phyloP scores from a whole-genome alignment of 768 basidiomycete genomes.

The Mycena galopus region DNA sequence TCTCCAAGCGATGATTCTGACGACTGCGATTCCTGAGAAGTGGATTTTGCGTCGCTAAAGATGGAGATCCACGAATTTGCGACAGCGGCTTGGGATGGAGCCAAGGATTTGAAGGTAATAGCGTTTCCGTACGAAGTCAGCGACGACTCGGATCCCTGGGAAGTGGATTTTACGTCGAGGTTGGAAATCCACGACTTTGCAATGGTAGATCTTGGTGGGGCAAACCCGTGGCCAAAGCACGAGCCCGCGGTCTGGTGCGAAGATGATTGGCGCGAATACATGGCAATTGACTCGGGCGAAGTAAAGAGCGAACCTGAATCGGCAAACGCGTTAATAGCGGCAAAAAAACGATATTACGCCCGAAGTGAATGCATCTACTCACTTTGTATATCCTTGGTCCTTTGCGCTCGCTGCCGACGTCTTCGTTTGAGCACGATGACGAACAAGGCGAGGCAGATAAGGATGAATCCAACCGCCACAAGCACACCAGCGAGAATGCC shows the following conservation, averaged over 20 bases:
- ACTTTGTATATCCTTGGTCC: slow-evolving; percentile 13
- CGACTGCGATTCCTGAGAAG: too few relatives aligned
- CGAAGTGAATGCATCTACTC: neutral
- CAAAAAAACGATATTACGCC: neutral
- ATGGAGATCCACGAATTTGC: too few relatives aligned
- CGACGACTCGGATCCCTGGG: neutral
- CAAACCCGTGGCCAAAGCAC: neutral
- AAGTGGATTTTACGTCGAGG: neutral
- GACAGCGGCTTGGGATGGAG: too few relatives aligned
- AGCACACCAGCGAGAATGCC: slow-evolving; percentile 45
- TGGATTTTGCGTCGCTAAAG: too few relatives aligned
- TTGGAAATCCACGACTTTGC: slow-evolving; percentile 6
- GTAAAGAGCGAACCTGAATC: slow-evolving; percentile 33
- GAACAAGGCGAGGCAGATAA: slow-evolving; percentile 27
- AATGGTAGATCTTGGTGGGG: neutral
- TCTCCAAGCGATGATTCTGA: too few relatives aligned
- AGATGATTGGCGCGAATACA: slow-evolving; percentile 20
- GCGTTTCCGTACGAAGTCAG: neutral
- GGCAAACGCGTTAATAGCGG: neutral
- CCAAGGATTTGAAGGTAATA: neutral
- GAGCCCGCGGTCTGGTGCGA: neutral
- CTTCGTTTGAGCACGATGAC: slow-evolving; percentile 32
- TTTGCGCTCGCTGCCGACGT: slow-evolving; percentile 21
- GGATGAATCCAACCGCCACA: slow-evolving; percentile 40
- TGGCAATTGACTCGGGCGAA: slow-evolving; percentile 24